Evolutionary conservation across 306 rosid species (phyloP).

Genomic region (Vicia villosa): DNA sequence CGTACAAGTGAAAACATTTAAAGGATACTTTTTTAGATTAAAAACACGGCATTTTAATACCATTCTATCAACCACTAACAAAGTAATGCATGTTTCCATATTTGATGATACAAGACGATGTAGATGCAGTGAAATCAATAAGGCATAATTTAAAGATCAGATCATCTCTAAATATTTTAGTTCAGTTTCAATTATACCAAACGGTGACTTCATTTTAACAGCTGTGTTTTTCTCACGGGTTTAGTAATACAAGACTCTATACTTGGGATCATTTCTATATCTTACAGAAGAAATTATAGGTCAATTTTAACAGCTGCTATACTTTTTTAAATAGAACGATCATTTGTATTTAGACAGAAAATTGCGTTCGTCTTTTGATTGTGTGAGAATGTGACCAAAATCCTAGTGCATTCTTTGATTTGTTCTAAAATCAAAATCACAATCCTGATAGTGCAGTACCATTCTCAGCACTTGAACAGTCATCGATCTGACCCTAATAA

Average conservation of each 20-base stretch:
- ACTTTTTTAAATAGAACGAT: constrained; percentile 4
- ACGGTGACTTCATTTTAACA: neutral
- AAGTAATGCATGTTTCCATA: constrained; percentile 10
- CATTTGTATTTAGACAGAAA: constrained; percentile 11
- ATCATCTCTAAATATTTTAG: constrained; percentile 2
- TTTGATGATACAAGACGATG: constrained; percentile 22
- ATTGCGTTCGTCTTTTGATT: neutral
- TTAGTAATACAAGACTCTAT: constrained; percentile 8
- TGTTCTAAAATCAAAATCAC: constrained; percentile 29
- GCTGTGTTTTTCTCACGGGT: neutral
- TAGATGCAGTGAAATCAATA: constrained; percentile 20
- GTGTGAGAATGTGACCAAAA: constrained; percentile 19
- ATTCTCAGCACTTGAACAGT: neutral
- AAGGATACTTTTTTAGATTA: constrained; percentile 22
- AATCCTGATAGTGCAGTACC: constrained; percentile 2
- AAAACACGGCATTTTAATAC: constrained; percentile 1
- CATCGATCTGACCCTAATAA: neutral
- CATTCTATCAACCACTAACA: constrained; percentile 9
- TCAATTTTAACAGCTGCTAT: neutral
- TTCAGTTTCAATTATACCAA: constrained; percentile 23
- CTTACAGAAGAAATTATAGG: constrained; percentile 4
- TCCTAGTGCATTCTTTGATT: constrained; percentile 11
- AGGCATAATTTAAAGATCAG: neutral
- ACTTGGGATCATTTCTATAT: too few species aligned
- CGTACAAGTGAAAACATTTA: constrained; percentile 11